Evolutionary conservation across 129 eudicot genomes (phyloP), one percentile per base, ranked within the genome.

Genomic region (Escallonia herrerae): DNA sequence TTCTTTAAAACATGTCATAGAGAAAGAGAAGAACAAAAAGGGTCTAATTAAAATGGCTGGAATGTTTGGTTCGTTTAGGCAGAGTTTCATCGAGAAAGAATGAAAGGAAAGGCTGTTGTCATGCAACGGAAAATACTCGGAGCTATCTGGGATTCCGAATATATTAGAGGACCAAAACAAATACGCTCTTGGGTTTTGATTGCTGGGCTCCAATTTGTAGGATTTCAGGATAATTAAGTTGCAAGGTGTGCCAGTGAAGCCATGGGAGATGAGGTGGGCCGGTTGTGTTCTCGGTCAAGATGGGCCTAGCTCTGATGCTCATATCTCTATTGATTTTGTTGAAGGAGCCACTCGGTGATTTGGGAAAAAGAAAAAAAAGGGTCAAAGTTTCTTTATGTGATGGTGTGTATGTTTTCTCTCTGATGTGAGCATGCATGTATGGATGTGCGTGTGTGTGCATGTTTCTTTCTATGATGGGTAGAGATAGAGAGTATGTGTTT

Each of bases 251-350:
- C 73, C 64, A 50, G 45, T 48, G 9, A 59, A 66, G 65, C 80
- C 80, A 7, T 69, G 71, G 68, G 67, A 75, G 54, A 72, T 80
- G 84, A 90, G 77, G 10, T 70, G 79, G 44, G 62, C 87, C 43
- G 90, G 67, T 81, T 51, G 75, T 86, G 62, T 83, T 83, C 55
- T 75, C 90, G 3, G 86, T 77, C 2, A 86, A 86, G 60, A 74
- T 83, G 72, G 86, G 87, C 7, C 8, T 86, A 64, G 87, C 95
- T 39, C 70, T 86, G 68, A 60, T 76, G 61, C 75, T 86, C 65
- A 75, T 86, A 49, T 83, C 90, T 40, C 70, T 86, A 61, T 67
- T 86, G 50, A 75, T 86, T 38, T 80, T 80, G 46, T 78, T 83
- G 70, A 80, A 78, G 66, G 81, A 81, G 40, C 95, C 95, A 4